These are phyloP conservation scores for Saccharomycopsis sp. DNA, from an alignment of 805 yeast genomes.

Conservation along the genomic window DNA sequence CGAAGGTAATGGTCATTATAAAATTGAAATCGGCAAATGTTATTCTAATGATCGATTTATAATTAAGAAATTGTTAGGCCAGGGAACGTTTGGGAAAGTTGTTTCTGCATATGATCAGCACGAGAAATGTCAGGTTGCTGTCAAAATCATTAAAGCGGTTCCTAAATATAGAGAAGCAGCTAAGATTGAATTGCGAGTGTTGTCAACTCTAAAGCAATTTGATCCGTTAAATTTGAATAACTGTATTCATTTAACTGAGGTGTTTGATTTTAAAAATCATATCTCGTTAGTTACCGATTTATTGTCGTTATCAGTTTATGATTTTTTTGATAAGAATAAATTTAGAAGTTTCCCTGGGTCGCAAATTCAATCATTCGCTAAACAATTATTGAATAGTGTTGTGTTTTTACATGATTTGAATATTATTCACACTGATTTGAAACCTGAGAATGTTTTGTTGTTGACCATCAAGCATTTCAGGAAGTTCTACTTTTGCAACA, in stretches of 20 bases:
- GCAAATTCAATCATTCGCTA: conserved; percentile 83
- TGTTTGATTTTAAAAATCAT: conserved; percentile 89
- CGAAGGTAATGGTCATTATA: conserved; percentile 71
- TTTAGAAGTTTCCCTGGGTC: conserved; percentile 90
- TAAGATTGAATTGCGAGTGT: conserved; percentile 79
- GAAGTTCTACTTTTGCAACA: conserved; percentile 23
- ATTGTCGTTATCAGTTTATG: conserved; percentile 78
- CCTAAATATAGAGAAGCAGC: conserved; percentile 96
- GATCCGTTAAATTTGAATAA: conserved; percentile 63
- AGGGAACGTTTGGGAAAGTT: conserved; percentile 91
- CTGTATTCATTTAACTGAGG: conserved; percentile 82
- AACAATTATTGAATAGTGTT: conserved; percentile 78
- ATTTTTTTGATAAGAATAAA: conserved; percentile 77
- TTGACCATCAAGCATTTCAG: conserved; percentile 43
- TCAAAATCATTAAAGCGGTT: conserved; percentile 85
- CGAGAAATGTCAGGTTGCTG: conserved; percentile 63
- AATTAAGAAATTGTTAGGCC: conserved; percentile 68
- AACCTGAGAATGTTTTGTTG: conserved; percentile 88
- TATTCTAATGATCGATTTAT: conserved; percentile 70
- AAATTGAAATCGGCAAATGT: conserved; percentile 47
- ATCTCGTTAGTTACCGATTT: conserved; percentile 90
- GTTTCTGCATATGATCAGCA: conserved; percentile 70
- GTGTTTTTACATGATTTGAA: conserved; percentile 86
- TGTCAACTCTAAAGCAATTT: conserved; percentile 62
- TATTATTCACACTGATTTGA: conserved; percentile 89